Percentiles rank a stretch among this genome's conserved stretches.
Evolutionary conservation across 345 rosid genomes (phyloP).

Genomic region (Abelmoschus esculentus): DNA sequence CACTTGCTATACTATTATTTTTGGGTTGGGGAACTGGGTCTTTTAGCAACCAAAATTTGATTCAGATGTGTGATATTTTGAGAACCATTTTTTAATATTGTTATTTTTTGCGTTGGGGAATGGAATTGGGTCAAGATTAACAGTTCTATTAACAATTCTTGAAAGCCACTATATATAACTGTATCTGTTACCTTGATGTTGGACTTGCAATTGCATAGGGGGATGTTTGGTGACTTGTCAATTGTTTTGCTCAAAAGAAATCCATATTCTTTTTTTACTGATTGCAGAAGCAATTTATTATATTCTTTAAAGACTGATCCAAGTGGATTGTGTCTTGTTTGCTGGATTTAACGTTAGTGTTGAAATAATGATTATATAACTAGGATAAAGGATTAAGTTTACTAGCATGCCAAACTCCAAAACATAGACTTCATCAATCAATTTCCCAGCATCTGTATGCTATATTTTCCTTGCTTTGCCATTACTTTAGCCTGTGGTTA

Average conservation of each 20-base stretch:
- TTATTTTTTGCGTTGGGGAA: too few relatives aligned
- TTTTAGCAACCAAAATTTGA: background rate
- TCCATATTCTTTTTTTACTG: background rate
- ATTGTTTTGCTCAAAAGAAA: background rate
- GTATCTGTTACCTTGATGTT: background rate
- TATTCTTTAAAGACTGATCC: background rate
- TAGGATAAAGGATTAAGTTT: background rate
- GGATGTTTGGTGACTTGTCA: background rate
- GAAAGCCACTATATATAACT: background rate
- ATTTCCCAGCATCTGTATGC: background rate
- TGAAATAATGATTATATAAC: background rate
- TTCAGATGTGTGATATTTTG: background rate
- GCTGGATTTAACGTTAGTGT: background rate
- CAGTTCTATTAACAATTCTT: background rate
- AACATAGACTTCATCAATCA: background rate
- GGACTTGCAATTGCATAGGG: background rate
- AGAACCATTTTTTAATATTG: background rate
- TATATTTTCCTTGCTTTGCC: background rate
- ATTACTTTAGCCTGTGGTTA: background rate
- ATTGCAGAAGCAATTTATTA: background rate
- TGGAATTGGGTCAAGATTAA: background rate
- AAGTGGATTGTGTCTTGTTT: background rate
- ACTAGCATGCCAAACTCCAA: background rate
- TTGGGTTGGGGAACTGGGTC: background rate
- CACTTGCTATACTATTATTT: background rate